Evolutionary conservation across 2,329 filamentous ascomycete species (phyloP).

Genomic region (Sporothrix luriei): DNA sequence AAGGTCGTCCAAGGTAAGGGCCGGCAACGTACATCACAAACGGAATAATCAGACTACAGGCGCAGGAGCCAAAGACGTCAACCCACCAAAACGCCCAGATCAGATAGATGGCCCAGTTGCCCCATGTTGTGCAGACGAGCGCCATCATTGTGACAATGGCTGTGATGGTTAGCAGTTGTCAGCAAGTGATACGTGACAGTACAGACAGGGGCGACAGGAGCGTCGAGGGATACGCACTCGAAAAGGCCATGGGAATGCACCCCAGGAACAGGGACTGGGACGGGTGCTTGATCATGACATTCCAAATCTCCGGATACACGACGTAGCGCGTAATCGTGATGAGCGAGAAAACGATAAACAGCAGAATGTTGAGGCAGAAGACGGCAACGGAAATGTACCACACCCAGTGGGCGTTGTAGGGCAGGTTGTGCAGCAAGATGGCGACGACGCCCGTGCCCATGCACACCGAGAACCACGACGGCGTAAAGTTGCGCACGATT

Average conservation of each 20-base stretch:
- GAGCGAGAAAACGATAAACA: slow-evolving; percentile 56
- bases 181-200: not conserved
- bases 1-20: too few relatives aligned
- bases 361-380: slow-evolving; percentile 57
- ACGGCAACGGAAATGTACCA: slow-evolving; percentile 58
- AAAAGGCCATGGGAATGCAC: slow-evolving; percentile 64
- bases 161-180: slow-evolving; percentile 20
- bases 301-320: slow-evolving; percentile 63
- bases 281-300: slow-evolving; percentile 62
- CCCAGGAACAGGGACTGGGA: slow-evolving; percentile 65
- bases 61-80: slow-evolving; percentile 51
- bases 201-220: not conserved
- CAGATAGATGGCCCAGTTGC: slow-evolving; percentile 52
- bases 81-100: slow-evolving; percentile 60
- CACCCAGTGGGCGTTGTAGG: slow-evolving; percentile 58
- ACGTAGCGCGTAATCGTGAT: slow-evolving; percentile 60
- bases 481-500: slow-evolving; percentile 50
- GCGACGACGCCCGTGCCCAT: slow-evolving; percentile 68
- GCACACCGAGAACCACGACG: slow-evolving; percentile 56
- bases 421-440: slow-evolving; percentile 59
- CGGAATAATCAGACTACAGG: slow-evolving; percentile 52
- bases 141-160: slow-evolving; percentile 62
- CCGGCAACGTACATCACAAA: slow-evolving; percentile 53
- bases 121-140: slow-evolving; percentile 63
- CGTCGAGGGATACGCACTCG: slow-evolving; percentile 43